phyloP scores from a whole-genome alignment of 106 monocot species.

The Apostasia shenzhenica region DNA sequence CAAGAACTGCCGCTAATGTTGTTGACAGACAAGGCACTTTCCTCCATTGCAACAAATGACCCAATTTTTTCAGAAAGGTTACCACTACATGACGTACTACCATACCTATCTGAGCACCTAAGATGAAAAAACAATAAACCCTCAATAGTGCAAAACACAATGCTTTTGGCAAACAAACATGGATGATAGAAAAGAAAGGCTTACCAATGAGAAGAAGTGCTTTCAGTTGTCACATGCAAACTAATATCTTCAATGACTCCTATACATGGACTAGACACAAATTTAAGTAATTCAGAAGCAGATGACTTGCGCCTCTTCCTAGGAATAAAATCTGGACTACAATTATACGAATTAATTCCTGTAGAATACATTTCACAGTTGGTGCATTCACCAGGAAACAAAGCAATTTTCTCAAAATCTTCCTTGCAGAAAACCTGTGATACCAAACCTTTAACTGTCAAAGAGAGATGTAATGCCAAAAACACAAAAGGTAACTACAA shows the following conservation, averaged over 20 bases:
- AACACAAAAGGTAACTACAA: too few relatives aligned
- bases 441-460: too few relatives aligned
- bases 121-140: neutral
- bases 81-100: constrained; percentile 13
- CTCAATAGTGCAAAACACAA: neutral
- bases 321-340: neutral
- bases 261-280: neutral
- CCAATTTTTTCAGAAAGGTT: constrained; percentile 9
- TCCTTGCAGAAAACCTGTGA: neutral
- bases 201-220: neutral
- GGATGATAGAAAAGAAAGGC: neutral
- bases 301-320: constrained; percentile 3
- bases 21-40: constrained; percentile 15
- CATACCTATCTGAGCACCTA: constrained; percentile 16
- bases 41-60: constrained; percentile 30
- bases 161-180: neutral
- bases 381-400: neutral
- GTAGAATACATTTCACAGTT: neutral
- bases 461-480: too few relatives aligned
- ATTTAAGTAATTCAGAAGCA: neutral
- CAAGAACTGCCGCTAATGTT: constrained; percentile 11
- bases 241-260: neutral
- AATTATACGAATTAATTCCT: neutral
- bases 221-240: neutral
- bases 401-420: neutral